Evolutionary conservation across 2,329 filamentous ascomycete species (phyloP).

Genomic region (Phialemonium atrogriseum): DNA sequence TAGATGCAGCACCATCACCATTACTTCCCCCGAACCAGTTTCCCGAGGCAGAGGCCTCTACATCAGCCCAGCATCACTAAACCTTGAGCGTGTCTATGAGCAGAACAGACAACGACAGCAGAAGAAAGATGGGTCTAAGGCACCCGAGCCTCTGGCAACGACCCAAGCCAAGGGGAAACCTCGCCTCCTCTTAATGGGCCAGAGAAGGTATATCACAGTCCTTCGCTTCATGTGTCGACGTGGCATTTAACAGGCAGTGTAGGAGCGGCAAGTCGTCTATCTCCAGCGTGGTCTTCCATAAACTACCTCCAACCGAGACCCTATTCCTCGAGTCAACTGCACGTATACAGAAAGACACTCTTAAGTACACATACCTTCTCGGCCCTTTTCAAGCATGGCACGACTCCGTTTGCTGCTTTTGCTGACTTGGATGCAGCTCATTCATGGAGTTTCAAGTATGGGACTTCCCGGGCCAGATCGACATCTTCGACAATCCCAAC

Average conservation of each 20-base stretch:
- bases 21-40: slow-evolving; percentile 10
- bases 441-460: slow-evolving; percentile 99
- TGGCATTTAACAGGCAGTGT: slow-evolving; percentile 10
- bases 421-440: slow-evolving; percentile 49
- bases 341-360: slow-evolving; percentile 86
- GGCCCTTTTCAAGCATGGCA: not conserved
- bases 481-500: slow-evolving; percentile 75
- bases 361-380: slow-evolving; percentile 59
- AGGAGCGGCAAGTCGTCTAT: slow-evolving; percentile 99
- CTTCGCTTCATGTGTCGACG: too few species aligned
- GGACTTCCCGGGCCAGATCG: slow-evolving; percentile 93
- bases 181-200: slow-evolving; percentile 85
- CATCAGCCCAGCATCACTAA: slow-evolving; percentile 52
- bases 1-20: slow-evolving; percentile 9
- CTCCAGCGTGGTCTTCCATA: slow-evolving; percentile 98
- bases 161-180: slow-evolving; percentile 61
- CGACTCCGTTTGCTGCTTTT: too few species aligned
- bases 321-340: slow-evolving; percentile 93
- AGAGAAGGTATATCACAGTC: slow-evolving; percentile 79
- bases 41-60: slow-evolving; percentile 26
- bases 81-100: slow-evolving; percentile 52
- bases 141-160: slow-evolving; percentile 34
- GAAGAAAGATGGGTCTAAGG: slow-evolving; percentile 38
- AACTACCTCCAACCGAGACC: slow-evolving; percentile 91
- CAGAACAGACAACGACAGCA: slow-evolving; percentile 49